A percentile compares a stretch with the other conserved stretches of the same genome.
Conservation (phyloP, 306 rosid genomes). For the Hylodesmum podocarpum region DNA sequence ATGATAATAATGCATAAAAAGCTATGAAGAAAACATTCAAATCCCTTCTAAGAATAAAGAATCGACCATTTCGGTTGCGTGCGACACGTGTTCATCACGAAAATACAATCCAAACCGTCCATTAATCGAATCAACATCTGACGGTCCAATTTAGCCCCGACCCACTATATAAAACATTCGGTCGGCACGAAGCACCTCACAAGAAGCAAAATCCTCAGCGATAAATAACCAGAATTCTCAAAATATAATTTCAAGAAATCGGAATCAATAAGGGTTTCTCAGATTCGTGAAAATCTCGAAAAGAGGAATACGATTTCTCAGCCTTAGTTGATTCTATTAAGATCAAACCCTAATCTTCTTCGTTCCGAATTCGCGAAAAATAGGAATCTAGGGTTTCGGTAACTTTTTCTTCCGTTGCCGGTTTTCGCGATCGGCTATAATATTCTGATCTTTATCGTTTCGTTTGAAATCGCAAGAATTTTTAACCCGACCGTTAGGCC, state of each 20-base stretch:
- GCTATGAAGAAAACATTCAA: no score
- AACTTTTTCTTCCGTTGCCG: conserved; percentile 15
- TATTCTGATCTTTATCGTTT: background rate
- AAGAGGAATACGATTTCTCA: conserved; percentile 1
- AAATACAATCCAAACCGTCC: conserved; percentile 32
- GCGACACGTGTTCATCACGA: conserved; percentile 33
- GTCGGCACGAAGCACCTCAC: background rate
- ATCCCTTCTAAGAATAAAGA: no score
- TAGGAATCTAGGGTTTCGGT: conserved; percentile 47
- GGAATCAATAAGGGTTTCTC: conserved; percentile 29
- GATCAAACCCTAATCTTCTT: conserved; percentile 20
- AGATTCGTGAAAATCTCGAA: conserved; percentile 7
- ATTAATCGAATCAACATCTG: background rate
- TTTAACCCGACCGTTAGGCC: background rate
- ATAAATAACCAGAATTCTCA: conserved; percentile 10
- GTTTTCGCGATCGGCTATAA: conserved; percentile 28
- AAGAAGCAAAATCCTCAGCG: background rate
- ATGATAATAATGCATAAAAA: no score
- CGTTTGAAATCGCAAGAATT: background rate
- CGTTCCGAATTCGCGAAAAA: conserved; percentile 2
- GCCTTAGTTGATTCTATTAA: background rate
- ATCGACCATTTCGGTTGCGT: background rate
- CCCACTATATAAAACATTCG: conserved; percentile 7
- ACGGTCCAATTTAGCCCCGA: conserved; percentile 12
- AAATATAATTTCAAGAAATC: conserved; percentile 1